Conservation (phyloP, 495 filamentous ascomycete genomes). For the Penicillium turbatum region DNA sequence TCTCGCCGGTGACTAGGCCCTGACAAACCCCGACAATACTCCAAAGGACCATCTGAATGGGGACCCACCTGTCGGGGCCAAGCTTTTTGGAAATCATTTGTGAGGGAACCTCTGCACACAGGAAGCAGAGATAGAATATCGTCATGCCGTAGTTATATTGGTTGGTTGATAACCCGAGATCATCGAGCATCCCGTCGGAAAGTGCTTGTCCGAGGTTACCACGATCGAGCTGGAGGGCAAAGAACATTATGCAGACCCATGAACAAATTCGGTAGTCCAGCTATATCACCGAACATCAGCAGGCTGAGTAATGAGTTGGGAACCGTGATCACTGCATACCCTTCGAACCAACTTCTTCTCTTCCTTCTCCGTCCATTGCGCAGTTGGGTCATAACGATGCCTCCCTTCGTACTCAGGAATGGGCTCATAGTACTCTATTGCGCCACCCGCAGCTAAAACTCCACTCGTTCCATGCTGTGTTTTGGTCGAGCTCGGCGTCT, state of each 20-base stretch:
- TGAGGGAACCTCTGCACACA: constrained; percentile 59
- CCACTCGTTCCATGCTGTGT: background rate
- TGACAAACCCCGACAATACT: constrained; percentile 57
- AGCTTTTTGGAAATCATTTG: constrained; percentile 60
- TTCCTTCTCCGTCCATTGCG: constrained; percentile 56
- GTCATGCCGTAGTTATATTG: constrained; percentile 63
- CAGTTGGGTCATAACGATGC: constrained; percentile 54
- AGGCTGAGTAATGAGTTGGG: background rate
- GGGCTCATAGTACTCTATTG: constrained; percentile 1
- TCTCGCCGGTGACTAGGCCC: constrained; percentile 51
- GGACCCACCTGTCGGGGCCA: constrained; percentile 73
- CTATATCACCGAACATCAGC: constrained; percentile 22
- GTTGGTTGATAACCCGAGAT: constrained; percentile 51
- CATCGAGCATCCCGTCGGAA: constrained; percentile 54
- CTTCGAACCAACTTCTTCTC: constrained; percentile 51
- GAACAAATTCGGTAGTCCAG: constrained; percentile 43
- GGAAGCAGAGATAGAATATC: constrained; percentile 56
- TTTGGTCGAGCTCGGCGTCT: background rate
- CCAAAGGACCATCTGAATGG: constrained; percentile 65
- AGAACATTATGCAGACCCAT: constrained; percentile 67
- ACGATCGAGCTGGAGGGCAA: constrained; percentile 65
- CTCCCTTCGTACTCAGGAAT: constrained; percentile 36
- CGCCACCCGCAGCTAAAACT: background rate
- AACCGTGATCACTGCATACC: constrained; percentile 27
- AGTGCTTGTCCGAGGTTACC: constrained; percentile 62